Percentiles rank a stretch among this genome's conserved stretches.
phyloP scores from a whole-genome alignment of 805 yeast genomes.

The Huiozyma naganishii region DNA sequence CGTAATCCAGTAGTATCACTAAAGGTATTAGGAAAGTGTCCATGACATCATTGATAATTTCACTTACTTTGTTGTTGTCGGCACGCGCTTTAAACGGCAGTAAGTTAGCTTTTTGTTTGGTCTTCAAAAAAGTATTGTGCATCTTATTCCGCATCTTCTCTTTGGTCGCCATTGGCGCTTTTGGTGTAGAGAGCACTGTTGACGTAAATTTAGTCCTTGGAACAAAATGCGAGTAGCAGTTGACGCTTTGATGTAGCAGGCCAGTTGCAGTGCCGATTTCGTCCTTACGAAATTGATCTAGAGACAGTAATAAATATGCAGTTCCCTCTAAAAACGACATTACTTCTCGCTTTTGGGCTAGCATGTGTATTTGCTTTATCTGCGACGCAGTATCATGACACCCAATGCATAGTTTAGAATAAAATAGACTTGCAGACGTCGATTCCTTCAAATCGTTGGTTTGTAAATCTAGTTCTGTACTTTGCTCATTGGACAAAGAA shows the following conservation, averaged over 20 bases:
- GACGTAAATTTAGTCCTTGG: slow-evolving; percentile 10
- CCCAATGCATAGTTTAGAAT: slow-evolving; percentile 23
- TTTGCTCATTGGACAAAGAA: slow-evolving; percentile 12
- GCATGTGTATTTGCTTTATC: slow-evolving; percentile 2
- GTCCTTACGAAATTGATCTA: slow-evolving; percentile 20
- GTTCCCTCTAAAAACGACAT: slow-evolving; percentile 16
- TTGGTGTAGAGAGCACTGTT: slow-evolving; percentile 6
- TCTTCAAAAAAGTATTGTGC: slow-evolving; percentile 3
- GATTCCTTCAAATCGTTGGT: slow-evolving; percentile 20
- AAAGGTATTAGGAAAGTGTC: slow-evolving; percentile 23
- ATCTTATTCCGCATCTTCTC: slow-evolving; percentile 4
- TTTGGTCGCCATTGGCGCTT: slow-evolving; percentile 2
- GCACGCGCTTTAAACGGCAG: background rate
- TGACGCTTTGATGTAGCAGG: slow-evolving; percentile 17
- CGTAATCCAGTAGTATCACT: slow-evolving; percentile 16
- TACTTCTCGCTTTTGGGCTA: slow-evolving; percentile 5
- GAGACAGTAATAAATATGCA: slow-evolving; percentile 17
- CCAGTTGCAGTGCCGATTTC: slow-evolving; percentile 23
- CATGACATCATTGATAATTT: slow-evolving; percentile 17
- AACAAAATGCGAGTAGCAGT: slow-evolving; percentile 9
- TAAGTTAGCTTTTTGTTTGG: slow-evolving; percentile 1
- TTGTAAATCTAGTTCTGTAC: slow-evolving; percentile 22
- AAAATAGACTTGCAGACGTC: slow-evolving; percentile 16
- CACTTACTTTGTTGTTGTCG: slow-evolving; percentile 7
- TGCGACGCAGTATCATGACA: slow-evolving; percentile 14